Conservation (phyloP, 1,139 yeast species). For the Yamadazyma oceani region DNA sequence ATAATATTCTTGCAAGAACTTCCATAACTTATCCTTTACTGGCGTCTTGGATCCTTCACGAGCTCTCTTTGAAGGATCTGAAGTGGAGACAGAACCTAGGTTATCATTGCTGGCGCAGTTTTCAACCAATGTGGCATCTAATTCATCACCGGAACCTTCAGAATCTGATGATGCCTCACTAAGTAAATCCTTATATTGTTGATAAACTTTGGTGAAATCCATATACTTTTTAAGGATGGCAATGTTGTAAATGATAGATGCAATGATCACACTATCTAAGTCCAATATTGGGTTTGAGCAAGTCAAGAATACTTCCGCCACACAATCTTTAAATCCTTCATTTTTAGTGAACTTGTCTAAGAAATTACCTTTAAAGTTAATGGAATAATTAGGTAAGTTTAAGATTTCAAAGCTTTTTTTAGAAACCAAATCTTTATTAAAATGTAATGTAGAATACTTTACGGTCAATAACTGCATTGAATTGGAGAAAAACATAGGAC, state of each 20-base stretch:
- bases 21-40: conserved; percentile 16
- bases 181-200: conserved; percentile 12
- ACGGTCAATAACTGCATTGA: conserved; percentile 45
- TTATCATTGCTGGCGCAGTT: too few species aligned
- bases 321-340: conserved; percentile 37
- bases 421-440: conserved; percentile 17
- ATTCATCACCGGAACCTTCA: conserved; percentile 8
- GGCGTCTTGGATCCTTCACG: conserved; percentile 6
- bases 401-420: conserved; percentile 37
- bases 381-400: conserved; percentile 51
- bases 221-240: conserved; percentile 33
- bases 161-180: conserved; percentile 8
- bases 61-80: background rate
- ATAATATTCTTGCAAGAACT: conserved; percentile 41
- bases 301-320: conserved; percentile 40
- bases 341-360: conserved; percentile 38
- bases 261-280: conserved; percentile 47
- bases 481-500: conserved; percentile 51
- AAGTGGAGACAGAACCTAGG: background rate
- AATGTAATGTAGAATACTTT: conserved; percentile 23
- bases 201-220: conserved; percentile 24
- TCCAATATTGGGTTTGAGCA: conserved; percentile 51
- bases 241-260: conserved; percentile 36
- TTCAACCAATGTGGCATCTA: too few species aligned
- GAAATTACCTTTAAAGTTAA: conserved; percentile 56